Percentiles rank a stretch among this genome's conserved stretches.
phyloP scores from a whole-genome alignment of 371 early-diverging fungal genomes.

The Mortierella sp. region DNA sequence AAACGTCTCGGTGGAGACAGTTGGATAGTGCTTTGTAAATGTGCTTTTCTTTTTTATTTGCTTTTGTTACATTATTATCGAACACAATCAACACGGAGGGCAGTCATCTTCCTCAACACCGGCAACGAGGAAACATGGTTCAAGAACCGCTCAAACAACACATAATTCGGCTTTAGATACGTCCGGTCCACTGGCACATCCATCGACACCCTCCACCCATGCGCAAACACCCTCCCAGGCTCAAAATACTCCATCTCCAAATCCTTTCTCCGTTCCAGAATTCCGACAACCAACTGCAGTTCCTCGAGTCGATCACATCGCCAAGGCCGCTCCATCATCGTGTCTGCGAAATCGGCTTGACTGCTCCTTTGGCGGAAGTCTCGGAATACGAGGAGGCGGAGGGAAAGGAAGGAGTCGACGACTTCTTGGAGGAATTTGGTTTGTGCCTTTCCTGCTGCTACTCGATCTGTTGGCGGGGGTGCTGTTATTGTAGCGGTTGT shows the following conservation, averaged over 20 bases:
- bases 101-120: background rate
- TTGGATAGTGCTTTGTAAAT: too few species aligned
- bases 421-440: background rate
- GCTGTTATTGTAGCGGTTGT: background rate
- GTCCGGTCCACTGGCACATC: background rate
- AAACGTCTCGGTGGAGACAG: too few species aligned
- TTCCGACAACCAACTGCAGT: background rate
- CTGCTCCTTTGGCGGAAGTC: background rate
- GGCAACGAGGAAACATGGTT: background rate
- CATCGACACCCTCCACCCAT: background rate
- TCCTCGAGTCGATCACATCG: background rate
- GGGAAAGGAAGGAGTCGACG: background rate
- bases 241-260: background rate
- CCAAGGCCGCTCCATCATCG: background rate
- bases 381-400: background rate
- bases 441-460: background rate
- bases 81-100: background rate
- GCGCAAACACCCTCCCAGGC: background rate
- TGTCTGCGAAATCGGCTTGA: background rate
- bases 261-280: background rate
- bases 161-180: background rate
- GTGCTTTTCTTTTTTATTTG: too few species aligned
- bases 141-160: background rate
- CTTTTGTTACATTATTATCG: background rate
- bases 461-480: too few species aligned